Evolutionary conservation across 768 basidiomycete species (phyloP).

Genomic region (Suillus paluster): DNA sequence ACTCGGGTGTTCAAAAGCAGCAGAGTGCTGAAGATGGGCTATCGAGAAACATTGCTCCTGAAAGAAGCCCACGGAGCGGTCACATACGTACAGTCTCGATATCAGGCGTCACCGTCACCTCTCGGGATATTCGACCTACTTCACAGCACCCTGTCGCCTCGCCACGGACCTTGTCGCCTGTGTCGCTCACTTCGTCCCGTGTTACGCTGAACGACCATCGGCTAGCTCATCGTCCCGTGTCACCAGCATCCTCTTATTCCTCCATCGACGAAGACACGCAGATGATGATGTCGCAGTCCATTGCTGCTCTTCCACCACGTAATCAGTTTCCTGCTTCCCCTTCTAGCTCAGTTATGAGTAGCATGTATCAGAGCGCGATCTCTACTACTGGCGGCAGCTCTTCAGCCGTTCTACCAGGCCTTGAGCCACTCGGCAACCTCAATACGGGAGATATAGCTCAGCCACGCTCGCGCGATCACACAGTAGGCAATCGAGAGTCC

Average conservation of each 20-base stretch:
- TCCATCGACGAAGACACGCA: slow-evolving; percentile 70
- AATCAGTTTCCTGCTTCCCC: slow-evolving; percentile 40
- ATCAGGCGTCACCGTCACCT: slow-evolving; percentile 58
- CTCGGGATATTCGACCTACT: slow-evolving; percentile 44
- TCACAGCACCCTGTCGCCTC: slow-evolving; percentile 21
- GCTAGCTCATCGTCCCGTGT: slow-evolving; percentile 24
- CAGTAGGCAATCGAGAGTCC: slow-evolving; percentile 5
- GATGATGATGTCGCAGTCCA: slow-evolving; percentile 76
- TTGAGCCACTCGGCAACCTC: slow-evolving; percentile 5
- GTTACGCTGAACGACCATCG: slow-evolving; percentile 13
- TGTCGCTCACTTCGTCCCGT: slow-evolving; percentile 24
- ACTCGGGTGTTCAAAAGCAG: slow-evolving; percentile 21
- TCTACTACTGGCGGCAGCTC: slow-evolving; percentile 36
- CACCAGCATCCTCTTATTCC: slow-evolving; percentile 53
- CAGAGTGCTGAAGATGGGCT: slow-evolving; percentile 30
- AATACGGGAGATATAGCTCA: slow-evolving; percentile 6
- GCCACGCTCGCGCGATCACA: neutral
- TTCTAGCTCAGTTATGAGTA: slow-evolving; percentile 55
- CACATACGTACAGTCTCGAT: slow-evolving; percentile 55
- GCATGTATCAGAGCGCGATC: slow-evolving; percentile 80
- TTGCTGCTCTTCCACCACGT: slow-evolving; percentile 60
- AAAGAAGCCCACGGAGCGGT: slow-evolving; percentile 25
- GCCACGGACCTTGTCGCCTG: slow-evolving; percentile 31
- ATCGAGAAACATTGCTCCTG: slow-evolving; percentile 8
- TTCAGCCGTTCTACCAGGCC: neutral